Conservation (phyloP, 257 asterid genomes). For the Gentiana dahurica region DNA sequence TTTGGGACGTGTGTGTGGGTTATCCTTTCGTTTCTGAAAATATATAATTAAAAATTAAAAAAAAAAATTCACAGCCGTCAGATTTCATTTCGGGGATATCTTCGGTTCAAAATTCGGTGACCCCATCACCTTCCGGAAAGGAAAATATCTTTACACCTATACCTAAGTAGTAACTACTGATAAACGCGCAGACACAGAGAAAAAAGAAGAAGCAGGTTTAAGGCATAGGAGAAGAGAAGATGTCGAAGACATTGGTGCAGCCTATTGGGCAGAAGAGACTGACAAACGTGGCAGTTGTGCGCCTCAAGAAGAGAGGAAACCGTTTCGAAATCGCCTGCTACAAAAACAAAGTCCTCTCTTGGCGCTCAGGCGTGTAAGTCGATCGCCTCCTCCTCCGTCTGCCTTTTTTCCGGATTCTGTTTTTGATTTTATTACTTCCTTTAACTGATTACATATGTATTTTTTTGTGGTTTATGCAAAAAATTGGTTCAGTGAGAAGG, state of each 20-base stretch:
- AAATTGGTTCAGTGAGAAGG: constrained; percentile 53
- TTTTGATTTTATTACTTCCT: background rate
- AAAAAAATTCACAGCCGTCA: too few species aligned
- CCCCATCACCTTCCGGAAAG: too few species aligned
- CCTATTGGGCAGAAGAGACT: constrained; percentile 93
- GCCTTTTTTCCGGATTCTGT: background rate
- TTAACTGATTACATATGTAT: background rate
- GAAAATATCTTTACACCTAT: too few species aligned
- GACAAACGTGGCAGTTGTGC: constrained; percentile 93
- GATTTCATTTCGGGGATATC: too few species aligned
- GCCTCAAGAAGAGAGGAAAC: constrained; percentile 79
- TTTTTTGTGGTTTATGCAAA: constrained; percentile 2
- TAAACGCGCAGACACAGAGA: too few species aligned
- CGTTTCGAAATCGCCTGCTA: constrained; percentile 96
- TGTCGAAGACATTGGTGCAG: constrained; percentile 82
- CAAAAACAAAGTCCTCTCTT: constrained; percentile 91
- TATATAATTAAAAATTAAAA: too few species aligned
- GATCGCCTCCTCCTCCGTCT: too few species aligned
- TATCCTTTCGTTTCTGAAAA: too few species aligned
- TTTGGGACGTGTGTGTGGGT: too few species aligned
- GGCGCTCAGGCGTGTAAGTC: constrained; percentile 83
- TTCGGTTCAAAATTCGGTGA: too few species aligned
- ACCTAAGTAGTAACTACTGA: too few species aligned
- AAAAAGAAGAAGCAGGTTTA: too few species aligned
- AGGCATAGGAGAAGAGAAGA: constrained; percentile 14